Conservation (phyloP, 495 filamentous ascomycete species). For the Neurospora sp. region DNA sequence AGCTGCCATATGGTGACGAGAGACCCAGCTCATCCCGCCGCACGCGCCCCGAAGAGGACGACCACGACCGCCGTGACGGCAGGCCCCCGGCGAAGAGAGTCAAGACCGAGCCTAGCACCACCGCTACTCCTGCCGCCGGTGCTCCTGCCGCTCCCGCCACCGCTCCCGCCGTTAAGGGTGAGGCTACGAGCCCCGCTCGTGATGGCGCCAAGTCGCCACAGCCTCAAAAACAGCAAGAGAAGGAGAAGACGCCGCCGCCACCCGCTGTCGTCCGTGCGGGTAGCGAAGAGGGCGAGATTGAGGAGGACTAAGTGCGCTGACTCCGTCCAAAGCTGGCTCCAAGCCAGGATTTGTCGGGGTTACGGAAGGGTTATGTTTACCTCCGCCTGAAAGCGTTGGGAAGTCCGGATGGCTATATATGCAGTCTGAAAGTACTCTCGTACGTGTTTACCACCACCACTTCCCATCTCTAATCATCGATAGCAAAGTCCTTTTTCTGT, state of each 20-base stretch:
- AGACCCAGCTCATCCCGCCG: slow-evolving; percentile 51
- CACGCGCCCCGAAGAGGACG: slow-evolving; percentile 67
- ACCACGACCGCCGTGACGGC: slow-evolving; percentile 53
- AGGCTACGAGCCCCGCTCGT: slow-evolving; percentile 4
- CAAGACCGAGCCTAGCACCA: slow-evolving; percentile 6
- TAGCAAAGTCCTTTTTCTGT: not conserved
- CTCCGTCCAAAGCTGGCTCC: not conserved
- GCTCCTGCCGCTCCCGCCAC: not conserved
- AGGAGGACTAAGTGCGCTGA: slow-evolving; percentile 57
- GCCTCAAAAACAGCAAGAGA: slow-evolving; percentile 43
- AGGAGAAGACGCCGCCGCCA: slow-evolving; percentile 49
- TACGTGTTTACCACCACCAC: not conserved
- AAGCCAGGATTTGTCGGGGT: not conserved
- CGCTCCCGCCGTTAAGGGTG: not conserved
- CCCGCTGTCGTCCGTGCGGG: slow-evolving; percentile 53
- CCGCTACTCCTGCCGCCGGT: not conserved
- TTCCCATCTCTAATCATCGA: slow-evolving; percentile 1
- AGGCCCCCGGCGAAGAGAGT: slow-evolving; percentile 42
- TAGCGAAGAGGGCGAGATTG: slow-evolving; percentile 97
- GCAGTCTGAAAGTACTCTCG: not conserved
- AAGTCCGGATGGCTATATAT: not conserved
- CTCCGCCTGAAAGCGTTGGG: not conserved
- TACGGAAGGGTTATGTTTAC: not conserved
- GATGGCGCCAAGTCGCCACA: slow-evolving; percentile 51
- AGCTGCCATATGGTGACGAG: slow-evolving; percentile 83